Base-by-base conservation (phyloP, 768 basidiomycete species). In the Lactarius akahatsu region DNA sequence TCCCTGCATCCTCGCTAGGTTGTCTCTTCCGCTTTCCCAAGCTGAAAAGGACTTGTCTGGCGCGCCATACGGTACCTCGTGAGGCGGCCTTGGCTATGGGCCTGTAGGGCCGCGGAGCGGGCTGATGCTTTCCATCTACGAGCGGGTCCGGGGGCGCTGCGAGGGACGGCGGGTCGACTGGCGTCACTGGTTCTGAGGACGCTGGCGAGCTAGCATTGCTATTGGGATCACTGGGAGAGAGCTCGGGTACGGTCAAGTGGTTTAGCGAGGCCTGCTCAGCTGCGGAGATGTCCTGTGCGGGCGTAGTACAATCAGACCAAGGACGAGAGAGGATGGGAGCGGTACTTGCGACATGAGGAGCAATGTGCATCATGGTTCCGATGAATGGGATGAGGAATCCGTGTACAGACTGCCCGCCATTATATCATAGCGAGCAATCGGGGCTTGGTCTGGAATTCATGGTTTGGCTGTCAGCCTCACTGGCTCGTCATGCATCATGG, bases 231-330 rank as follows among this genome's bases (percentile, higher is more conserved):
- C 52, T 63, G 8, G 66, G 62, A 18, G 66, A 67, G n/a, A 67
- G 66, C 43, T 55, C 66, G 6, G 66, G 66, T 38, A 63, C 50
- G 3, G 50, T 63, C 20, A 56, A n/a, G 9, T 55, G 52, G 41
- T 43, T 58, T 18, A 55, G 66, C 58, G 66, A 67, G 66, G 54
- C 66, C 66, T 63, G 66, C 66, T 67, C 66, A 26, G 61, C 65
- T 63, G 66, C 52, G 7, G 62, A 4, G 16, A 56, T 67, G 34
- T 67, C 62, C 66, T 67, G 34, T 47, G 30, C 3, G 7, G 40
- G 18, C 26, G 28, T 36, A 30, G 8, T 15, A 30, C 7, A 6
- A 20, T 66, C 20, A 59, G 61, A 56, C 6, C 0, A 30, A 11
- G 0, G 11, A 16, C 1, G 11, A 18, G 8, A 0, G 13, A 23